Conservation (phyloP, 805 yeast species). For the Cyberlindnera maritima region DNA sequence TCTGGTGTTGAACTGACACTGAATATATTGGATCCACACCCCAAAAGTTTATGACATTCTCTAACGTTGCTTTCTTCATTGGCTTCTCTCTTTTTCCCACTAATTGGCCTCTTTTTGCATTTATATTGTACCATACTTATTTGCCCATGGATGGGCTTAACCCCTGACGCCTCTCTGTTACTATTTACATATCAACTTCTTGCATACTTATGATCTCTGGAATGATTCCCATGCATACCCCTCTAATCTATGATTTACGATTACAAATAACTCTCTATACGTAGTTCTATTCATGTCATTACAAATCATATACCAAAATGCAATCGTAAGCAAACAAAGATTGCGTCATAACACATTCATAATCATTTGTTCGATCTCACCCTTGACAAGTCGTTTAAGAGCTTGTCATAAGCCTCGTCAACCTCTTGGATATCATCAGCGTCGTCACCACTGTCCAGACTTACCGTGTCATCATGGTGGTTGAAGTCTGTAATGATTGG, state of each 20-base stretch:
- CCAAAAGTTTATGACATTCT: neutral
- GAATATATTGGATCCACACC: neutral
- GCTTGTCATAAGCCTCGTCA: slow-evolving; percentile 71
- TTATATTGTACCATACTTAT: neutral
- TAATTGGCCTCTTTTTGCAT: neutral
- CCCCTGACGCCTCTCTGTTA: too few relatives aligned
- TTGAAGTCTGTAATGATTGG: neutral
- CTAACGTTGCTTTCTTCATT: neutral
- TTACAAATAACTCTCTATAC: neutral
- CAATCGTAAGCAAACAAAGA: neutral
- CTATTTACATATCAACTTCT: too few relatives aligned
- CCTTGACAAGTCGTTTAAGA: slow-evolving; percentile 63
- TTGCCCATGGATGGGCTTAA: too few relatives aligned
- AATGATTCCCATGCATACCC: slow-evolving; percentile 6
- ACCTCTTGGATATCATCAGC: slow-evolving; percentile 38
- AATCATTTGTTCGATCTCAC: slow-evolving; percentile 50
- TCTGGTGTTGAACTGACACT: slow-evolving; percentile 50
- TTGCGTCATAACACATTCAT: neutral
- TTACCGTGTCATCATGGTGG: slow-evolving; percentile 7
- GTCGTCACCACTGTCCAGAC: slow-evolving; percentile 11
- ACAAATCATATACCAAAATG: neutral
- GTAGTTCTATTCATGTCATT: neutral
- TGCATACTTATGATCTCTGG: slow-evolving; percentile 7
- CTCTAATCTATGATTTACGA: neutral
- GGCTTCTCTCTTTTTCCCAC: neutral